Evolutionary conservation across 2,329 filamentous ascomycete species (phyloP), one percentile per base, ranked within the genome.

Genomic region (Xylariales sp.): DNA sequence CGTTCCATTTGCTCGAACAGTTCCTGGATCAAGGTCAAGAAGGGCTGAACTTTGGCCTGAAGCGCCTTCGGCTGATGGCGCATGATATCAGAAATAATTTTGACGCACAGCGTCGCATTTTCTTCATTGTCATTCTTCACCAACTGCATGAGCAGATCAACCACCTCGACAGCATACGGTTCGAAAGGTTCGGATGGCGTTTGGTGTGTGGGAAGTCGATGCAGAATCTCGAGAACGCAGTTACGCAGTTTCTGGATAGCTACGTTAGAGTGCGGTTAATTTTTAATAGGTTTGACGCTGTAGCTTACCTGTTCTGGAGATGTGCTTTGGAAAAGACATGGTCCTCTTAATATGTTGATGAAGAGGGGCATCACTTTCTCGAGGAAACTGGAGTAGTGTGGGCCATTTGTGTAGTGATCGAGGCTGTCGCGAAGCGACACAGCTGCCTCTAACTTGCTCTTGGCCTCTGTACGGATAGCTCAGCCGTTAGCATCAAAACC

Each of bases 41-140:
- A 98, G 3, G 81, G 76, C 60, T 97, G 91, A 4, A 96, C 90
- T 57, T 87, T 89, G 41, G 78, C 74, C 29, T 65, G 62, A 6
- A 96, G 80, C 18, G 83, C 81, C 65, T 91, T 94, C 40, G 83
- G 79, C 62, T 97, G 91, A 57, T 95, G 88, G 33, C 93, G 83
- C 74, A 95, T 88, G 47, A 97, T 83, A 57, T 99, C 93, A 70
- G 95, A 96, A 36, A 95, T 88, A 12, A 91, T 95, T 71, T 98
- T 98, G 66, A 99, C 88, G 59, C 91, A 96, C 45, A 98, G 69
- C n/a, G 94, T 88, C 3, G 91, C 93, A 72, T 98, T 99, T 46
- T 99, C 93, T 65, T 99, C 93, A 53, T 98, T 98, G 63, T 99
- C 93, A 29, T 81, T 84, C 50, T 84, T 82, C 42, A 97, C 89